A percentile compares a stretch with the other conserved stretches of the same genome.
Evolutionary conservation across 768 basidiomycete genomes (phyloP).

Genomic region (Lactifluus hygrophoroides): DNA sequence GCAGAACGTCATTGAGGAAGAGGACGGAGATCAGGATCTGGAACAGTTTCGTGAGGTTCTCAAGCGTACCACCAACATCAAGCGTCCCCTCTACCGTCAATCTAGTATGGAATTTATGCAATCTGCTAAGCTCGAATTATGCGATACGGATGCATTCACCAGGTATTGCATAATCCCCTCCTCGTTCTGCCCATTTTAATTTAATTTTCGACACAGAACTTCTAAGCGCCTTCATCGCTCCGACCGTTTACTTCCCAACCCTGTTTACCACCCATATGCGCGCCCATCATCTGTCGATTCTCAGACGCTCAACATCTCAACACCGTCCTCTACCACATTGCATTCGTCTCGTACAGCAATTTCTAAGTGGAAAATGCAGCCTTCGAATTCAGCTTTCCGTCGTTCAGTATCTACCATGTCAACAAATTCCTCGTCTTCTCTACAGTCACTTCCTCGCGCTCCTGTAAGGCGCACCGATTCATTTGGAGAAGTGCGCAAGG

Average conservation of each 20-base stretch:
- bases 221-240: constrained; percentile 27
- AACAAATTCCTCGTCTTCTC: constrained; percentile 15
- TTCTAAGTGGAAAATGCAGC: constrained; percentile 12
- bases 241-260: constrained; percentile 44
- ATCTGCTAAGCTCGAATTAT: constrained; percentile 36
- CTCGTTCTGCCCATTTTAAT: background rate
- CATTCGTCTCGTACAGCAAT: constrained; percentile 11
- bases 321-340: constrained; percentile 20
- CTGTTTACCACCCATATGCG: constrained; percentile 45
- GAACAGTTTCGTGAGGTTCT: constrained; percentile 31
- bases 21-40: constrained; percentile 28
- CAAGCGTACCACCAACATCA: constrained; percentile 40
- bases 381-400: constrained; percentile 5
- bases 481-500: constrained; percentile 6
- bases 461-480: constrained; percentile 16
- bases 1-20: constrained; percentile 40
- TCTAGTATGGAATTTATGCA: constrained; percentile 85
- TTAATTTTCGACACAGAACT: constrained; percentile 12
- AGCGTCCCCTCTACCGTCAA: constrained; percentile 64
- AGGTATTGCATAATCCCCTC: constrained; percentile 43
- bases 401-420: constrained; percentile 16
- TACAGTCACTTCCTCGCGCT: constrained; percentile 10
- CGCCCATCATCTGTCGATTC: constrained; percentile 48
- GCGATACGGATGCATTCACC: constrained; percentile 47
- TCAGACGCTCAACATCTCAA: constrained; percentile 28